Base-by-base conservation (phyloP, 2,329 filamentous ascomycete genomes). In the Xylariaceae sp. region DNA sequence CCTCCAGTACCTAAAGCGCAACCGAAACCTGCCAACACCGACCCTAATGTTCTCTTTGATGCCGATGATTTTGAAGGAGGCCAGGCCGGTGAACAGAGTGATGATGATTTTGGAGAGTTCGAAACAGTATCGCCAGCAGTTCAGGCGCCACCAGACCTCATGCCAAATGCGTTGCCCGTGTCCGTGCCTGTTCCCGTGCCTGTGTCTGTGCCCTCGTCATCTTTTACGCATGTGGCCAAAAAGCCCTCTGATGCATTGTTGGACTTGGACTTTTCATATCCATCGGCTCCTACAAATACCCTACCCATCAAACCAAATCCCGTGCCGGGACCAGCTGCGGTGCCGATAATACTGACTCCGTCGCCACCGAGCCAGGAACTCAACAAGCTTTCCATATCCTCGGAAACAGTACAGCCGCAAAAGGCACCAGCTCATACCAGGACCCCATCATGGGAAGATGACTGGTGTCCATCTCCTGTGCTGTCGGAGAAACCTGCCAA, bases 31-130 rank as follows among this genome's bases (percentile, higher is more conserved):
- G 13, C 45, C 4, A 66, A 66, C 44, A 62, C 69, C 1, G 74
- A 83, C 49, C 72, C 81, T 1, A 81, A 84, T 64, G 80, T 90
- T 2, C 74, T 90, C 2, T 90, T 90, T 69, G 87, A 90, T 71
- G 86, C 82, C 42, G 80, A 82, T 48, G 80, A 84, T 53, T 81
- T 81, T 64, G 78, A 68, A 4, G 75, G 75, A 9, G 76, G 75
- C 5, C 74, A 75, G n/a, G 70, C 66, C 17, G 66, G 65, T 5
- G 77, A 67, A 37, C 68, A 65, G 4, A 77, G 78, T 44, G 78
- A 81, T 18, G 80, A 80, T 51, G 81, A 81, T 37, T 85, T 86
- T 73, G 85, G 83, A 11, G 83, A 85, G 52, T 86, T 86, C 66
- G 82, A 85, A 69, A 78, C 76, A 17, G 79, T 78, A 23, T 42